Evolutionary conservation across 345 rosid genomes (phyloP).

Genomic region (Gynandropsis gynandra): DNA sequence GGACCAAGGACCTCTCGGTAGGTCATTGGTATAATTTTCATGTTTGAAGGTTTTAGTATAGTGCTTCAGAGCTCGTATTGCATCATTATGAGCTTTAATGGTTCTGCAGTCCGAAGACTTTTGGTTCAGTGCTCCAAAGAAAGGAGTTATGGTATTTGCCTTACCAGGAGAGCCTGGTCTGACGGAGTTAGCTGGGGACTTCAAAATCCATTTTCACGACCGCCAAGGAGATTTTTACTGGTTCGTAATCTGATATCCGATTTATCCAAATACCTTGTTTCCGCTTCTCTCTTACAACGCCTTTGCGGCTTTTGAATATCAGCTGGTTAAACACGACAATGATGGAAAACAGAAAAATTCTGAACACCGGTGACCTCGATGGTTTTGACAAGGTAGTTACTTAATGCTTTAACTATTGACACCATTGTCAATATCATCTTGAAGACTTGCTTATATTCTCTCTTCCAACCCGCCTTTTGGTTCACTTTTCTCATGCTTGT

Average conservation of each 20-base stretch:
- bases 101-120: constrained; percentile 65
- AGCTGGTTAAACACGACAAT: constrained; percentile 86
- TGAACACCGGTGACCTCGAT: constrained; percentile 58
- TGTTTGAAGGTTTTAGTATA: constrained; percentile 1
- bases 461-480: neutral
- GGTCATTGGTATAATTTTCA: constrained; percentile 17
- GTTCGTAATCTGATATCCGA: constrained; percentile 32
- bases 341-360: constrained; percentile 68
- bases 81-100: constrained; percentile 8
- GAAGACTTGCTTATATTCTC: too few relatives aligned
- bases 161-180: constrained; percentile 86
- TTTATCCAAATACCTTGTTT: constrained; percentile 2
- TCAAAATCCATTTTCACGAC: constrained; percentile 80
- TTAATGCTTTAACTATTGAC: too few relatives aligned
- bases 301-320: constrained; percentile 17
- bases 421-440: too few relatives aligned
- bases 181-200: constrained; percentile 68
- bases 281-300: constrained; percentile 12
- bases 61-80: constrained; percentile 5
- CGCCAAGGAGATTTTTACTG: constrained; percentile 94
- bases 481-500: constrained; percentile 10
- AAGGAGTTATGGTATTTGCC: constrained; percentile 87
- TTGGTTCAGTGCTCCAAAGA: constrained; percentile 87
- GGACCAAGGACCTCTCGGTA: constrained; percentile 72
- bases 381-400: constrained; percentile 65